phyloP scores from a whole-genome alignment of 805 yeast species.

The Lachancea nothofagi region DNA sequence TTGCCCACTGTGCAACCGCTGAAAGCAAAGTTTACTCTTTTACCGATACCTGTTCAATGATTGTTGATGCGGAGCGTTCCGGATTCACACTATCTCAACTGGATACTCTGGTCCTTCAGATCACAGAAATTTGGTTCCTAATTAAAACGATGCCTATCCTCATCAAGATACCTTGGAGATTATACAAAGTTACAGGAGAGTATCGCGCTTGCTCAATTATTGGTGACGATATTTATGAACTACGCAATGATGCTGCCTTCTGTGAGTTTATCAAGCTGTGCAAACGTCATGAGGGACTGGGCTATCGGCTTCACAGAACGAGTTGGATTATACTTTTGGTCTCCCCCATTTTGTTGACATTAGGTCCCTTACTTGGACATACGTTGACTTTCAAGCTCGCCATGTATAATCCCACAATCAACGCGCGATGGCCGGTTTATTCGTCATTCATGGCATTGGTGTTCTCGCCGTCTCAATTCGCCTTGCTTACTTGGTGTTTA shows the following conservation, averaged over 20 bases:
- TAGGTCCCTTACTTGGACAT: slow-evolving; percentile 1
- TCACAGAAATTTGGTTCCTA: slow-evolving; percentile 6
- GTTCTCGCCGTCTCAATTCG: slow-evolving; percentile 8
- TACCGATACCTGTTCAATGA: slow-evolving; percentile 1
- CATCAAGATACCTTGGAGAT: slow-evolving; percentile 6
- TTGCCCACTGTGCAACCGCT: slow-evolving; percentile 4
- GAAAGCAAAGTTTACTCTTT: slow-evolving; percentile 5
- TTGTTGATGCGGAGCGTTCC: neutral
- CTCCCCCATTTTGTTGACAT: slow-evolving; percentile 1
- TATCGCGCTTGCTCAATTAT: slow-evolving; percentile 1
- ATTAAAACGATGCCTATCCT: neutral
- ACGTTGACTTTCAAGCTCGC: neutral
- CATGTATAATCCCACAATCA: neutral
- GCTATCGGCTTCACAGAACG: neutral
- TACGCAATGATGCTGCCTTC: neutral
- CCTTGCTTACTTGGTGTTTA: slow-evolving; percentile 6
- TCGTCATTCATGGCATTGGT: slow-evolving; percentile 2
- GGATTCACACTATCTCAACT: slow-evolving; percentile 6
- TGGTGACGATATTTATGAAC: neutral
- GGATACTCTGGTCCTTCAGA: slow-evolving; percentile 5
- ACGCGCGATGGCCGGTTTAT: slow-evolving; percentile 1
- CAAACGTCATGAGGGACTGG: slow-evolving; percentile 4
- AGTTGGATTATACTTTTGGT: neutral
- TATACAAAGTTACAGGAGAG: slow-evolving; percentile 1
- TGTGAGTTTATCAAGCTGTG: neutral